Percentiles rank a stretch among this genome's conserved stretches.
Conservation (phyloP, 148 eudicot species). For the Polygonum maritimum region DNA sequence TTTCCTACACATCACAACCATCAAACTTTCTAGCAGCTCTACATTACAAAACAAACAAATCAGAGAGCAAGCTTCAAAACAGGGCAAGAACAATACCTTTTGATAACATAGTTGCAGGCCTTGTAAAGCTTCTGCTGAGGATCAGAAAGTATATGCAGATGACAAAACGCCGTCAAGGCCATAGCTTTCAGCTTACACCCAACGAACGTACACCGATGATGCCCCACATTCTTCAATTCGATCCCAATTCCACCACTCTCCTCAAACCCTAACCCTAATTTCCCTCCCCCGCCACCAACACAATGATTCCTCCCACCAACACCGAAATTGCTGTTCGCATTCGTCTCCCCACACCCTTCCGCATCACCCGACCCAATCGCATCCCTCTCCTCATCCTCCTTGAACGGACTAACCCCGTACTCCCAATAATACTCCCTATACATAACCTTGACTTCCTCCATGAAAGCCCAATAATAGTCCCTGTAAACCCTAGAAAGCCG, state of each 20-base stretch:
- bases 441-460: constrained; percentile 38
- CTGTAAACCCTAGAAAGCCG: constrained; percentile 32
- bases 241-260: constrained; percentile 8
- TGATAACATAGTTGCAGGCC: constrained; percentile 40
- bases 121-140: constrained; percentile 47
- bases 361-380: not conserved
- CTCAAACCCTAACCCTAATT: constrained; percentile 36
- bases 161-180: constrained; percentile 47
- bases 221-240: constrained; percentile 18
- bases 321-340: constrained; percentile 1
- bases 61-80: not conserved
- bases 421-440: constrained; percentile 39
- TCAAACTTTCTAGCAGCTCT: not conserved
- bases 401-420: constrained; percentile 31
- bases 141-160: constrained; percentile 45
- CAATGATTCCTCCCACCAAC: not conserved
- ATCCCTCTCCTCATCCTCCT: constrained; percentile 12
- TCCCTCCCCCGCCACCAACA: not conserved
- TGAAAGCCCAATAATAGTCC: constrained; percentile 41
- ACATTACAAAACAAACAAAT: not conserved
- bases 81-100: constrained; percentile 10
- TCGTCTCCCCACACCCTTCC: constrained; percentile 20
- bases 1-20: not conserved
- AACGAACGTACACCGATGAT: constrained; percentile 25
- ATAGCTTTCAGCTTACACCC: constrained; percentile 50